phyloP scores from a whole-genome alignment of 257 asterid genomes.

The Orobanche coerulescens region DNA sequence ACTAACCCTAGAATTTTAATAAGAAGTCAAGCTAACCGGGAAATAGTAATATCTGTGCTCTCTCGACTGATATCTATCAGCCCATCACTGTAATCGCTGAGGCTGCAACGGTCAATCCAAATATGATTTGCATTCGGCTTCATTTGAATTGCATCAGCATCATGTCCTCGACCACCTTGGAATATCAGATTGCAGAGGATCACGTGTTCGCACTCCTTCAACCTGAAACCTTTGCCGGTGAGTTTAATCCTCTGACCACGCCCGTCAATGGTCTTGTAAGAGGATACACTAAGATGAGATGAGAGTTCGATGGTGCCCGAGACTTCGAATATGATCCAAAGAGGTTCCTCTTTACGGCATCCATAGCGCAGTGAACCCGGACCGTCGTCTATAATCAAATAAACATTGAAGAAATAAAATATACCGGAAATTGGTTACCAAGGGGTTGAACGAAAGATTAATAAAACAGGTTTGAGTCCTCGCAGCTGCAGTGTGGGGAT shows the following conservation, averaged over 20 bases:
- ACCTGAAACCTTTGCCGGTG: conserved; percentile 67
- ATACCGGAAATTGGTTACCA: background rate
- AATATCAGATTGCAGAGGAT: conserved; percentile 67
- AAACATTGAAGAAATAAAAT: background rate
- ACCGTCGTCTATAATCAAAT: conserved; percentile 60
- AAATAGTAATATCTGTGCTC: conserved; percentile 81
- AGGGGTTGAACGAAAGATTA: no score
- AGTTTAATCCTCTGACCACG: conserved; percentile 71
- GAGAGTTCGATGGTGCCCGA: conserved; percentile 78
- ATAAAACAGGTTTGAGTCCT: no score
- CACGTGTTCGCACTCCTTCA: conserved; percentile 82
- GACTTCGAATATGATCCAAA: conserved; percentile 73
- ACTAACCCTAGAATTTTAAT: background rate
- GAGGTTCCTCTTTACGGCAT: conserved; percentile 67
- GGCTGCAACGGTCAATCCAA: conserved; percentile 93
- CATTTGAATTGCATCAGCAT: conserved; percentile 76
- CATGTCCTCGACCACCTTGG: conserved; percentile 70
- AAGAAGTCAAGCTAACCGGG: conserved; percentile 41
- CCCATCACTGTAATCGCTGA: conserved; percentile 66
- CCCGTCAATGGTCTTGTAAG: conserved; percentile 82
- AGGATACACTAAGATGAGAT: conserved; percentile 55
- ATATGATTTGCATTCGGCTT: conserved; percentile 71
- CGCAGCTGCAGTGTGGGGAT: no score
- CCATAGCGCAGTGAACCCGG: conserved; percentile 89
- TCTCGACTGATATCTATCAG: conserved; percentile 62